Evolutionary conservation across 441 rosid genomes (phyloP).

Genomic region (Metrosideros polymorpha): DNA sequence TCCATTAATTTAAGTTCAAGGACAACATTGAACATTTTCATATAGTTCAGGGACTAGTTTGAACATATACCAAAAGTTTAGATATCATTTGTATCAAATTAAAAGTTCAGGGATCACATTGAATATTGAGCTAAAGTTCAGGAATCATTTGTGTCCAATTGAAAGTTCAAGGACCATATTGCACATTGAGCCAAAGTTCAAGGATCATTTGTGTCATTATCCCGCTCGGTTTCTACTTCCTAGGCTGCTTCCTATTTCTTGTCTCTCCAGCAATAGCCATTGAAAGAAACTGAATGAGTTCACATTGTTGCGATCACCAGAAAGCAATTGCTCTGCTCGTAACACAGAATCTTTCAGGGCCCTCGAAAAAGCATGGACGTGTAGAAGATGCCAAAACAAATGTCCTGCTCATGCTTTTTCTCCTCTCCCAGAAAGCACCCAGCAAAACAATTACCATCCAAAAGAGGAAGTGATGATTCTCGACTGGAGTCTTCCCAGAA

Average conservation of each 20-base stretch:
- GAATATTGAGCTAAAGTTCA: no score
- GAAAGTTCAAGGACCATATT: no score
- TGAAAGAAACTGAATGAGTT: neutral
- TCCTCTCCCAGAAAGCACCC: neutral
- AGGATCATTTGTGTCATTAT: no score
- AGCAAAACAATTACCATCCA: neutral
- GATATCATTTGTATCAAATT: no score
- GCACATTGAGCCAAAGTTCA: no score
- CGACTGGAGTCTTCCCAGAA: neutral
- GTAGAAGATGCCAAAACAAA: neutral
- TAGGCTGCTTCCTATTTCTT: neutral
- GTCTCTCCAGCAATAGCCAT: neutral
- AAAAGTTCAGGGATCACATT: no score
- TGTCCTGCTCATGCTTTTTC: neutral
- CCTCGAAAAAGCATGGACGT: neutral
- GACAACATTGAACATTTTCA: no score
- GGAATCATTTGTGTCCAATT: no score
- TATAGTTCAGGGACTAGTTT: no score
- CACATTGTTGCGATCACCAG: neutral
- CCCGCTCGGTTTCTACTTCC: no score
- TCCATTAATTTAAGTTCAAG: no score
- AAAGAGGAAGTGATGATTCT: neutral
- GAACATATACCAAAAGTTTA: no score
- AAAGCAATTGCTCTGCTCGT: neutral
- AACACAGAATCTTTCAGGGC: neutral